These are phyloP conservation scores for Colletotrichum cereale DNA, from an alignment of 2,329 filamentous ascomycete genomes.

Conservation along the genomic window DNA sequence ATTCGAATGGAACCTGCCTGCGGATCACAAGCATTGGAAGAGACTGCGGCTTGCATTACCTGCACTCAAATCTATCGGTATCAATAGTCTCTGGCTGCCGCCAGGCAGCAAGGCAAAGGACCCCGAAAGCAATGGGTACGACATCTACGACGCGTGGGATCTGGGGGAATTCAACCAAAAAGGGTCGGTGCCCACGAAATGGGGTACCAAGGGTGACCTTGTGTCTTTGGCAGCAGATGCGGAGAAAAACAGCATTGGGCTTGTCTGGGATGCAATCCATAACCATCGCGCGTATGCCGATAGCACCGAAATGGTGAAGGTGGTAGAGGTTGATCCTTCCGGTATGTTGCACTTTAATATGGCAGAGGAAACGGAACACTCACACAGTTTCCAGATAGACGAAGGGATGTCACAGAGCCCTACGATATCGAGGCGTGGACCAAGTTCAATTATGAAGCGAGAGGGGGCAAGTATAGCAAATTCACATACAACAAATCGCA, in stretches of 20 bases:
- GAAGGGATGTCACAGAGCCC: constrained; percentile 29
- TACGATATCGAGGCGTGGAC: constrained; percentile 39
- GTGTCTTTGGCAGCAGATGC: constrained; percentile 21
- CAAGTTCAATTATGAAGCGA: constrained; percentile 28
- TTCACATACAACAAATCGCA: constrained; percentile 38
- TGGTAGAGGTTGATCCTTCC: constrained; percentile 30
- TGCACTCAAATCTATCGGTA: constrained; percentile 18
- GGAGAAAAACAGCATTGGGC: constrained; percentile 23
- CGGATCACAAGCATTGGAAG: constrained; percentile 34
- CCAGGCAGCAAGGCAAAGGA: constrained; percentile 38
- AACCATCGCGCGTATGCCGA: constrained; percentile 39
- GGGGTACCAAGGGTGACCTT: constrained; percentile 35
- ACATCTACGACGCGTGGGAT: constrained; percentile 39
- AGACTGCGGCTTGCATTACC: constrained; percentile 14
- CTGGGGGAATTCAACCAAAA: constrained; percentile 38
- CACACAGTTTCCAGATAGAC: constrained; percentile 22
- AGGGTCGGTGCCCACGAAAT: constrained; percentile 36
- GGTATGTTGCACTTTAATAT: not conserved
- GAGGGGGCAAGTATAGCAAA: constrained; percentile 36
- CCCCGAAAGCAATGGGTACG: constrained; percentile 37
- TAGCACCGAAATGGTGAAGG: constrained; percentile 34
- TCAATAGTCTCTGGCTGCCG: constrained; percentile 33
- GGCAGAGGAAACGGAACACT: not conserved
- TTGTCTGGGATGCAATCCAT: constrained; percentile 37
- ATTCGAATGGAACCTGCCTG: constrained; percentile 36